A percentile compares a stretch with the other conserved stretches of the same genome.
Evolutionary conservation across 345 rosid genomes (phyloP).

Genomic region (Firmiana major): DNA sequence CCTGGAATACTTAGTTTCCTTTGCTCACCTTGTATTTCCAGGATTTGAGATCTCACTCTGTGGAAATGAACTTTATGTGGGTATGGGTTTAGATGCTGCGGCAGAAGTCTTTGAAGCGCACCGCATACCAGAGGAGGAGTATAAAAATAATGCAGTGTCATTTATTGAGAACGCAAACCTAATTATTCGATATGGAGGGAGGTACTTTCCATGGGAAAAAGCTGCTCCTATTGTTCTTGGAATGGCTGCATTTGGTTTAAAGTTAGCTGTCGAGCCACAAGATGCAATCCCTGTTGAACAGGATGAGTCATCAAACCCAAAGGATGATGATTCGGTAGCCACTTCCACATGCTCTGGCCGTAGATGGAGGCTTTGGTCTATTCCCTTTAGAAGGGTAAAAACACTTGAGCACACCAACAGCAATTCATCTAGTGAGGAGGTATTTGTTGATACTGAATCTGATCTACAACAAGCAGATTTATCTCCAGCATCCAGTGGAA

Average conservation of each 20-base stretch:
- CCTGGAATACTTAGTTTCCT: slow-evolving; percentile 17
- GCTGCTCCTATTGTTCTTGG: slow-evolving; percentile 84
- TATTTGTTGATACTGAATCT: slow-evolving; percentile 72
- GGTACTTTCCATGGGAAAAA: slow-evolving; percentile 70
- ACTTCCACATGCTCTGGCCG: slow-evolving; percentile 51
- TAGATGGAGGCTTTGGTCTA: slow-evolving; percentile 86
- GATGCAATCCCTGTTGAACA: slow-evolving; percentile 61
- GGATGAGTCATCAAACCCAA: slow-evolving; percentile 33
- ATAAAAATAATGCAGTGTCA: slow-evolving; percentile 45
- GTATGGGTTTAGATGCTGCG: slow-evolving; percentile 79
- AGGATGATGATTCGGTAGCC: slow-evolving; percentile 35
- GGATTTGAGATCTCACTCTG: slow-evolving; percentile 86
- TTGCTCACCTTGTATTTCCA: slow-evolving; percentile 30
- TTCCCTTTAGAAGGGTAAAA: slow-evolving; percentile 77
- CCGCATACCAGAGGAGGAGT: slow-evolving; percentile 60
- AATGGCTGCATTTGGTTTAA: slow-evolving; percentile 62
- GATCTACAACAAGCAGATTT: slow-evolving; percentile 35
- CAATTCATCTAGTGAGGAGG: slow-evolving; percentile 60
- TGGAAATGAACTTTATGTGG: slow-evolving; percentile 60
- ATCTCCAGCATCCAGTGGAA: slow-evolving; percentile 26
- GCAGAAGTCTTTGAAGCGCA: slow-evolving; percentile 68
- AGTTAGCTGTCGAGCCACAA: slow-evolving; percentile 56
- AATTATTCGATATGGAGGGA: slow-evolving; percentile 50
- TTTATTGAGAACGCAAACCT: slow-evolving; percentile 66
- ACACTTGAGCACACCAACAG: slow-evolving; percentile 61